Percentiles rank a stretch among this genome's conserved stretches.
Evolutionary conservation across 2,329 filamentous ascomycete species (phyloP).

Genomic region (Neonectria ditissima): DNA sequence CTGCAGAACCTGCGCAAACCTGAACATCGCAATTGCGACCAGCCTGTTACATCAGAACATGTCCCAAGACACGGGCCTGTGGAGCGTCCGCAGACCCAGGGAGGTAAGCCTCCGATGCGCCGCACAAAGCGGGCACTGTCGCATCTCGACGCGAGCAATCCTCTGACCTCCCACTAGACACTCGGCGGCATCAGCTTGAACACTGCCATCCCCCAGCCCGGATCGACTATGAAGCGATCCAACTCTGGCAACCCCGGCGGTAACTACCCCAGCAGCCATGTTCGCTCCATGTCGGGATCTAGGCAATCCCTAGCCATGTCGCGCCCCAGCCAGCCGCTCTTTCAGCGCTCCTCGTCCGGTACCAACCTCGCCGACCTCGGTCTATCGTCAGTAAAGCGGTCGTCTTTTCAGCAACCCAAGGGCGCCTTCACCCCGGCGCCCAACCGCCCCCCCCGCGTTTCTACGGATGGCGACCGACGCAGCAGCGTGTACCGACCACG

Average conservation of each 20-base stretch:
- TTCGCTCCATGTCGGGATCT: conserved; percentile 83
- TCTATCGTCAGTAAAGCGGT: conserved; percentile 85
- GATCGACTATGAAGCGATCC: conserved; percentile 93
- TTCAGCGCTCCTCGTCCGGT: conserved; percentile 86
- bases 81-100: conserved; percentile 91
- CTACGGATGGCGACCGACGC: conserved; percentile 67
- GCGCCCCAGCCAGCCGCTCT: conserved; percentile 87
- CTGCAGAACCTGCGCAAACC: conserved; percentile 26
- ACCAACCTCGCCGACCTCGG: conserved; percentile 83
- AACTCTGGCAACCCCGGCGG: conserved; percentile 76
- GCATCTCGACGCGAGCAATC: conserved; percentile 22
- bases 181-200: conserved; percentile 86
- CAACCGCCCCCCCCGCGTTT: conserved; percentile 54
- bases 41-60: conserved; percentile 58
- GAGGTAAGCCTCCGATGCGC: conserved; percentile 72
- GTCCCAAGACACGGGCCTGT: conserved; percentile 89
- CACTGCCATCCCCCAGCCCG: conserved; percentile 87
- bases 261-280: conserved; percentile 76
- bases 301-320: conserved; percentile 87
- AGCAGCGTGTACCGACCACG: conserved; percentile 85
- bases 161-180: conserved; percentile 69
- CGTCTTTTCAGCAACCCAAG: conserved; percentile 83
- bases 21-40: conserved; percentile 34
- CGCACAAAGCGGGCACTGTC: conserved; percentile 26
- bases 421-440: conserved; percentile 71